Evolutionary conservation across 306 rosid genomes (phyloP).

Genomic region (Myrica gale): DNA sequence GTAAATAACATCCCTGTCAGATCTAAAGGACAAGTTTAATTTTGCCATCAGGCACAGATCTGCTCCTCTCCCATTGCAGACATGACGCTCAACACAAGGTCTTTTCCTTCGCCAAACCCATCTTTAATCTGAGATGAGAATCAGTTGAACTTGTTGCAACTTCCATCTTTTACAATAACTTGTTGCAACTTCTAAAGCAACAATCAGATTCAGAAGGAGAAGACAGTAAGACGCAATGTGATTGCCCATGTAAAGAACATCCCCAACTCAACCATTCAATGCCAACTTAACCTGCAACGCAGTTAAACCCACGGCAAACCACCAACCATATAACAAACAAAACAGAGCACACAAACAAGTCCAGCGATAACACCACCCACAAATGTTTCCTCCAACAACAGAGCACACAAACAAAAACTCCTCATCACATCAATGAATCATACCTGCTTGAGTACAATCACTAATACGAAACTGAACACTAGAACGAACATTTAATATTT

Average conservation of each 20-base stretch:
- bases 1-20: conserved; percentile 31
- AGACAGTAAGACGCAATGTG: too few species aligned
- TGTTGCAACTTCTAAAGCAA: too few species aligned
- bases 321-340: conserved; percentile 85
- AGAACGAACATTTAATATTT: too few species aligned
- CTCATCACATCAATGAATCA: too few species aligned
- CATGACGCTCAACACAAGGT: conserved; percentile 73
- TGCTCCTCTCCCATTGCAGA: conserved; percentile 83
- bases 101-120: conserved; percentile 73
- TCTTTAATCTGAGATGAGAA: conserved; percentile 47
- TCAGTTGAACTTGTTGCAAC: too few species aligned
- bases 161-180: too few species aligned
- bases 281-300: conserved; percentile 57
- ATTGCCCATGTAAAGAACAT: too few species aligned
- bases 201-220: too few species aligned
- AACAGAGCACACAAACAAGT: conserved; percentile 66
- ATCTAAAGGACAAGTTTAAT: conserved; percentile 7
- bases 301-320: conserved; percentile 92
- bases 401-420: too few species aligned
- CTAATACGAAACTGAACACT: too few species aligned
- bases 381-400: conserved; percentile 93
- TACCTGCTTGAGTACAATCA: too few species aligned
- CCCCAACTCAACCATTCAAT: conserved; percentile 28
- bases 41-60: conserved; percentile 49
- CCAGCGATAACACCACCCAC: conserved; percentile 78